Conservation (phyloP, 768 basidiomycete genomes). For the Hericium rajendrae region DNA sequence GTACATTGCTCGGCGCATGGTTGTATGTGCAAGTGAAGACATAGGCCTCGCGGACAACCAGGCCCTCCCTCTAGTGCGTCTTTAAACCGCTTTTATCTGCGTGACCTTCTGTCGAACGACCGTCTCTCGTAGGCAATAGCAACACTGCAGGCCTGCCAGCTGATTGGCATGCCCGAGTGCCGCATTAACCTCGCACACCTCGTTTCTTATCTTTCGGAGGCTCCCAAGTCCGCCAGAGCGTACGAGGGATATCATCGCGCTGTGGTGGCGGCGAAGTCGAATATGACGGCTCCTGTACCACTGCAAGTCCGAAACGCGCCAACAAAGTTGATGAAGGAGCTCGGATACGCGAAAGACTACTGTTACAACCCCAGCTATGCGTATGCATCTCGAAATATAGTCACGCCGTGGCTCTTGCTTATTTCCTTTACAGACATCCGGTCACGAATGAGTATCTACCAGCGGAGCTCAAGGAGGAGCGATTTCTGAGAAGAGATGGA, state of each 20-base stretch:
- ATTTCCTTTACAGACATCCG: constrained; percentile 29
- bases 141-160: constrained; percentile 54
- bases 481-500: constrained; percentile 29
- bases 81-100: background rate
- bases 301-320: constrained; percentile 71
- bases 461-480: constrained; percentile 26
- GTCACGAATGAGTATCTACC: constrained; percentile 46
- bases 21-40: constrained; percentile 81
- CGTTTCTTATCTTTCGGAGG: constrained; percentile 71
- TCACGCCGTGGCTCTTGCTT: no score
- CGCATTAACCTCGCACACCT: constrained; percentile 71
- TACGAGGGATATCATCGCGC: constrained; percentile 72
- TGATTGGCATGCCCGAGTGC: constrained; percentile 76
- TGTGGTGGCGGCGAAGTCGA: constrained; percentile 47
- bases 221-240: constrained; percentile 70
- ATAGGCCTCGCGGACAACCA: constrained; percentile 71
- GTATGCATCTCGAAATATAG: constrained; percentile 15
- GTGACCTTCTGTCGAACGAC: background rate
- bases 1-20: constrained; percentile 63
- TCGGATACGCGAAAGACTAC: constrained; percentile 42
- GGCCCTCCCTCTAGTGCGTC: constrained; percentile 64
- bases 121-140: constrained; percentile 41
- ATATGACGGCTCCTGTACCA: constrained; percentile 52
- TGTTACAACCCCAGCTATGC: constrained; percentile 38
- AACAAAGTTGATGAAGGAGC: constrained; percentile 44